Percentiles rank a stretch among this genome's conserved stretches.
phyloP scores from a whole-genome alignment of 305 asterid species.

The Salvia sclarea region DNA sequence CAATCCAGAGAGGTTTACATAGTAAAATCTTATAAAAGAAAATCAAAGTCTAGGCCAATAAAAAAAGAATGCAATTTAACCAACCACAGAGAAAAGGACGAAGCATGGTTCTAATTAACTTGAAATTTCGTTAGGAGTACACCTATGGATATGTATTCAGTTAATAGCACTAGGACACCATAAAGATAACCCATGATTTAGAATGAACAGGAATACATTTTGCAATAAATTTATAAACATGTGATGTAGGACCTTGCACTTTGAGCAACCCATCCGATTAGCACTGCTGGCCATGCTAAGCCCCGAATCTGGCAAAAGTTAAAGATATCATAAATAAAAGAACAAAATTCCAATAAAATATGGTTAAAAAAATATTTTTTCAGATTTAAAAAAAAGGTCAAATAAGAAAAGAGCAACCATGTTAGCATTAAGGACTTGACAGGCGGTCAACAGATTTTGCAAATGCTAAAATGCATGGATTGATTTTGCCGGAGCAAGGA shows the following conservation, averaged over 20 bases:
- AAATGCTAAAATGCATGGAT: slow-evolving; percentile 10
- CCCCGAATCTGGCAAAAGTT: slow-evolving; percentile 76
- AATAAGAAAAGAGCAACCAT: neutral
- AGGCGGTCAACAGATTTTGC: neutral
- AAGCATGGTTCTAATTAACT: neutral
- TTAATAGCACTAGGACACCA: slow-evolving; percentile 9
- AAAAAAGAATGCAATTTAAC: slow-evolving; percentile 17
- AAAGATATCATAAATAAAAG: slow-evolving; percentile 6
- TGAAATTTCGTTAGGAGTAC: neutral
- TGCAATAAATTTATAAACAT: slow-evolving; percentile 24
- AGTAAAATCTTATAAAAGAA: slow-evolving; percentile 1
- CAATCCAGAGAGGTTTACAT: neutral
- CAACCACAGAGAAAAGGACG: slow-evolving; percentile 2
- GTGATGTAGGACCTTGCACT: slow-evolving; percentile 77
- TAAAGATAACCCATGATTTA: slow-evolving; percentile 5
- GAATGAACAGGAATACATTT: slow-evolving; percentile 19
- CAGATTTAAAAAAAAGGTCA: neutral
- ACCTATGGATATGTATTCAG: slow-evolving; percentile 11
- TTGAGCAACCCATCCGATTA: slow-evolving; percentile 98
- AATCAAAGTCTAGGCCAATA: slow-evolving; percentile 1
- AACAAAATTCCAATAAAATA: neutral
- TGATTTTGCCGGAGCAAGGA: slow-evolving; percentile 6
- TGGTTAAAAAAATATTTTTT: neutral
- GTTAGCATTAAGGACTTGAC: neutral
- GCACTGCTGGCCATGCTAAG: slow-evolving; percentile 93